Conservation (phyloP, 495 filamentous ascomycete species). For the Echria macrotheca region DNA sequence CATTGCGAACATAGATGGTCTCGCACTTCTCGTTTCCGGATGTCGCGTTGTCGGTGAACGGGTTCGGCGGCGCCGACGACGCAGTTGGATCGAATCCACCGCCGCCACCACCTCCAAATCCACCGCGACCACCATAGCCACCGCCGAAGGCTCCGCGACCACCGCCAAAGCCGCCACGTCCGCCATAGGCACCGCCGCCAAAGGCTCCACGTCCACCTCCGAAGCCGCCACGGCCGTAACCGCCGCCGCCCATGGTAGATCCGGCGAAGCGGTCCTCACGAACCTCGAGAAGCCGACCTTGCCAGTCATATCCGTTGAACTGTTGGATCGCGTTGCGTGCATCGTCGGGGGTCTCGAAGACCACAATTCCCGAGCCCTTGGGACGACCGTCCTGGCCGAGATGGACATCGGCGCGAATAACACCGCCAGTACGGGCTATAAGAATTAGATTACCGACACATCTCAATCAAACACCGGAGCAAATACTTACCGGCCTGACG, state of each 20-base stretch:
- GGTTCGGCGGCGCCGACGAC: slow-evolving; percentile 65
- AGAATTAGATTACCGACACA: not conserved
- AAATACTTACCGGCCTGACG: slow-evolving; percentile 83
- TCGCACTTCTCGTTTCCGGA: slow-evolving; percentile 78
- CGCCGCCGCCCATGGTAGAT: slow-evolving; percentile 51
- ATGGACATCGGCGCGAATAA: slow-evolving; percentile 96
- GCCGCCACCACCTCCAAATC: slow-evolving; percentile 24
- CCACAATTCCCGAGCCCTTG: slow-evolving; percentile 94
- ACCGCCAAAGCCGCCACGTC: slow-evolving; percentile 31
- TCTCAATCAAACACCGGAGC: not conserved
- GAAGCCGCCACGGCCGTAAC: slow-evolving; percentile 54
- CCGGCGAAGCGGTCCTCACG: slow-evolving; percentile 94
- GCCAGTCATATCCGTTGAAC: slow-evolving; percentile 99
- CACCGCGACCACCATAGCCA: slow-evolving; percentile 48
- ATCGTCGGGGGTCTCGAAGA: slow-evolving; percentile 90
- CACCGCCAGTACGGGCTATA: slow-evolving; percentile 61
- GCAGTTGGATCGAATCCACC: slow-evolving; percentile 40
- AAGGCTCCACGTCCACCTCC: slow-evolving; percentile 41
- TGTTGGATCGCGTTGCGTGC: slow-evolving; percentile 92
- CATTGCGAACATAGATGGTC: slow-evolving; percentile 93
- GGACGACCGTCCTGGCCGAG: slow-evolving; percentile 86
- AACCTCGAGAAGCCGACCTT: slow-evolving; percentile 87
- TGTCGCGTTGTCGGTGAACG: slow-evolving; percentile 92
- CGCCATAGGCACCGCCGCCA: slow-evolving; percentile 44
- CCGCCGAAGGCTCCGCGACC: slow-evolving; percentile 42